These are phyloP conservation scores for Orbilia ellipsospora DNA, from an alignment of 2,329 filamentous ascomycete species.

Conservation along the genomic window DNA sequence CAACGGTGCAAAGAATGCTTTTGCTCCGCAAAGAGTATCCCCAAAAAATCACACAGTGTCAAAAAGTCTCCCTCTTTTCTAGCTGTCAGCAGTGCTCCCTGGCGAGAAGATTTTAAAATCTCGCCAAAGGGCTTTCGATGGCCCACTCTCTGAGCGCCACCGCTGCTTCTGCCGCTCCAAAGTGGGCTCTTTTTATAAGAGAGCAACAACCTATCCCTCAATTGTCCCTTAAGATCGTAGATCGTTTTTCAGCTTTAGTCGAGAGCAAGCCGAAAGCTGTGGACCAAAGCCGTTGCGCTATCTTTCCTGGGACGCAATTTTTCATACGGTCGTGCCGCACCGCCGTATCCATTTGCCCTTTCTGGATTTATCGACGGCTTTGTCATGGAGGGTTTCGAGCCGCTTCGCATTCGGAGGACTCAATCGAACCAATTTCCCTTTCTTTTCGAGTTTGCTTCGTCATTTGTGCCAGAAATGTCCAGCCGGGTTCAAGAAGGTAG, in stretches of 20 bases:
- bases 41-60: neutral
- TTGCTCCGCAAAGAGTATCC: neutral
- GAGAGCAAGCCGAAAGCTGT: no score
- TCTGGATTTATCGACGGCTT: neutral
- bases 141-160: slow-evolving; percentile 21
- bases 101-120: slow-evolving; percentile 13
- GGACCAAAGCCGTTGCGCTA: neutral
- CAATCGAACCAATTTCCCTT: no score
- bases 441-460: no score
- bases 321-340: neutral
- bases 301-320: neutral
- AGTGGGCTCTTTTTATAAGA: slow-evolving; percentile 10
- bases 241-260: neutral
- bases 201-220: slow-evolving; percentile 1
- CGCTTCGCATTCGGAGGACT: neutral
- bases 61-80: neutral
- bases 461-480: no score
- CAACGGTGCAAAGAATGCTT: neutral
- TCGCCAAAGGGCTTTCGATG: slow-evolving; percentile 13
- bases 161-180: slow-evolving; percentile 14
- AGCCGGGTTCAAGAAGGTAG: no score
- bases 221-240: neutral
- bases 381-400: neutral
- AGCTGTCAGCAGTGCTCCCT: slow-evolving; percentile 3
- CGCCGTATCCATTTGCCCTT: neutral